phyloP scores from a whole-genome alignment of 2,329 filamentous ascomycete genomes.

The Colletotrichum liriopes region DNA sequence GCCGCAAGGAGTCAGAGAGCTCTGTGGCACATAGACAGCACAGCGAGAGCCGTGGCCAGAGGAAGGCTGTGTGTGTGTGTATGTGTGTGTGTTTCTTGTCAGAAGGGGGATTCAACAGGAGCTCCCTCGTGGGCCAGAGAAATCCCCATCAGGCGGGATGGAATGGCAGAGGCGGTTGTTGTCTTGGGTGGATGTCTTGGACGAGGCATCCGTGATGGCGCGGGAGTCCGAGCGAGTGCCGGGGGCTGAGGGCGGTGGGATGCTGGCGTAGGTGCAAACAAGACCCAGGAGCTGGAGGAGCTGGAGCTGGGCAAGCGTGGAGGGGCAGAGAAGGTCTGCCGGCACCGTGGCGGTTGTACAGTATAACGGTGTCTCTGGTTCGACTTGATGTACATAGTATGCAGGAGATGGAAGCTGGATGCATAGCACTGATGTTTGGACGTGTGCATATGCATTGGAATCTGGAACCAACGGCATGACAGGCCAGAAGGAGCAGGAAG shows the following conservation, averaged over 20 bases:
- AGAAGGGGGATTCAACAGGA: neutral
- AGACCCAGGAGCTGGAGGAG: neutral
- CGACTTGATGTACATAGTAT: neutral
- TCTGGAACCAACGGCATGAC: neutral
- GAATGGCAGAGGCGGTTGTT: constrained; percentile 35
- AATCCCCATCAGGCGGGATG: constrained; percentile 22
- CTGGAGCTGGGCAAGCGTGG: neutral
- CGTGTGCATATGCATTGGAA: constrained; percentile 3
- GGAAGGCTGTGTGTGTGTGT: neutral
- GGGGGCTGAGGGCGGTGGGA: constrained; percentile 14
- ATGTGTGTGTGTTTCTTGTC: neutral
- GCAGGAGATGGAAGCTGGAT: neutral
- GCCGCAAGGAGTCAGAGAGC: constrained; percentile 7
- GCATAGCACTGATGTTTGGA: neutral
- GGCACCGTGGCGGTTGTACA: neutral
- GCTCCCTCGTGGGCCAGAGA: constrained; percentile 10
- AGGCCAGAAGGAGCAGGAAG: neutral
- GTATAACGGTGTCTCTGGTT: neutral
- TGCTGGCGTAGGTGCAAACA: neutral
- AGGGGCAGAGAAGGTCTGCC: neutral
- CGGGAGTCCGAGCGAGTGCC: constrained; percentile 30
- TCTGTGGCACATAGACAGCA: neutral
- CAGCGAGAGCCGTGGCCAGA: neutral
- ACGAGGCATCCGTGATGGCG: constrained; percentile 25
- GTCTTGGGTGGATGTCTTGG: constrained; percentile 22